Evolutionary conservation across 768 basidiomycete species (phyloP), one percentile per base, ranked within the genome.

Genomic region (Tephrocybe sp.): DNA sequence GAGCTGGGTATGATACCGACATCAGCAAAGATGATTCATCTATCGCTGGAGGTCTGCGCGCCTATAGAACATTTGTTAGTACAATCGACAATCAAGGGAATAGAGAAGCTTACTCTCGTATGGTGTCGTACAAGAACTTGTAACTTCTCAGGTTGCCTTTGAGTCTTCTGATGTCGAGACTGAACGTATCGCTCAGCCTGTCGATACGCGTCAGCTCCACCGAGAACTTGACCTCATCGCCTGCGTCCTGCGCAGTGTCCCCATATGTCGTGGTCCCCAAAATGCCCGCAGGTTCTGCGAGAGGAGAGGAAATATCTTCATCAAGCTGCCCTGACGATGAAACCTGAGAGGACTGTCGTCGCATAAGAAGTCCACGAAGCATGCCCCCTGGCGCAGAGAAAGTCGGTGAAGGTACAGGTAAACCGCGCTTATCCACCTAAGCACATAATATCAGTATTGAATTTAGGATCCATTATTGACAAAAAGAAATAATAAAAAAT

Each of bases 141-240:
- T 92, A 97, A 67, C 90, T 91, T 70, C 90, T 81, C 64, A 95
- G 72, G 64, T 91, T 90, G 23, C 97, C 97, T 67, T 95, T 94
- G 62, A 97, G 64, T 56, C 97, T 72, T 61, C 94, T 82, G 63
- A 97, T 86, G 69, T 97, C 94, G 59, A 98, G 75, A 68, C 87
- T 88, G 67, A 87, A 94, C 38, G 94, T 90, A 63, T 91, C 91
- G 57, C 86, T 90, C 60, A 98, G 76, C 54, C 92, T 82, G 66
- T 91, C 88, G 60, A 99, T 75, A 59, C 89, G 74, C 40, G 95
- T 97, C 54, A 99, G 69, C 72, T 99, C 97, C 54, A 97, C 88
- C 11, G 84, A 91, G 75, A 98, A 98, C 57, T 91, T 83, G 57
- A 99, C 92, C 82, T 98, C 97, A 59, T 95, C 95, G 24, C 93